These are phyloP conservation scores for Leccinum sublutescens DNA, from an alignment of 768 basidiomycete genomes.

Conservation along the genomic window DNA sequence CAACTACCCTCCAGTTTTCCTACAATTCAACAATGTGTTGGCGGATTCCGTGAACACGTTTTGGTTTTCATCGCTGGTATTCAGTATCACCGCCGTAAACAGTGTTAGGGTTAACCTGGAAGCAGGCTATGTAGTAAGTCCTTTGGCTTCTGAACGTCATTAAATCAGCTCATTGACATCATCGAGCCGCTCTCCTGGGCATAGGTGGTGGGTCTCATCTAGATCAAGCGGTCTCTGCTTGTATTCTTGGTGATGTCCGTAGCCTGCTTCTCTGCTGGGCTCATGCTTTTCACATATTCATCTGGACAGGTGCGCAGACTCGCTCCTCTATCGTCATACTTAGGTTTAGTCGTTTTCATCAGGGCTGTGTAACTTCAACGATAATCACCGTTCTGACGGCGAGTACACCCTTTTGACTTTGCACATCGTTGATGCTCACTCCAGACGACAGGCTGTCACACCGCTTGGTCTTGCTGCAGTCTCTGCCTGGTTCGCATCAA, in stretches of 20 bases:
- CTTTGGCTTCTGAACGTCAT: conserved; percentile 11
- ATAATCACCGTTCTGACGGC: conserved; percentile 73
- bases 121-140: conserved; percentile 56
- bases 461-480: conserved; percentile 47
- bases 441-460: conserved; percentile 31
- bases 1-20: conserved; percentile 50
- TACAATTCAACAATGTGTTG: conserved; percentile 34
- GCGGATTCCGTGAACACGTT: conserved; percentile 48
- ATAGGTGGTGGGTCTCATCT: conserved; percentile 67
- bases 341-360: conserved; percentile 15
- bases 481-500: conserved; percentile 52
- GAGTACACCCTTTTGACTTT: conserved; percentile 14
- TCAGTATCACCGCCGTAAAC: conserved; percentile 56
- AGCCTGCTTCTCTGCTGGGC: conserved; percentile 76
- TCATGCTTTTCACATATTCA: conserved; percentile 75
- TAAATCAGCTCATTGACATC: conserved; percentile 19
- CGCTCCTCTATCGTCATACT: conserved; percentile 23
- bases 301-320: conserved; percentile 55
- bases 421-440: conserved; percentile 8
- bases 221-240: conserved; percentile 83
- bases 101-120: conserved; percentile 53
- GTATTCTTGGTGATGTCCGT: conserved; percentile 84
- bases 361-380: conserved; percentile 62
- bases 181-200: conserved; percentile 49
- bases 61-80: conserved; percentile 55